These are phyloP conservation scores for Xylaria cubensis DNA, from an alignment of 495 filamentous ascomycete species.

Conservation along the genomic window DNA sequence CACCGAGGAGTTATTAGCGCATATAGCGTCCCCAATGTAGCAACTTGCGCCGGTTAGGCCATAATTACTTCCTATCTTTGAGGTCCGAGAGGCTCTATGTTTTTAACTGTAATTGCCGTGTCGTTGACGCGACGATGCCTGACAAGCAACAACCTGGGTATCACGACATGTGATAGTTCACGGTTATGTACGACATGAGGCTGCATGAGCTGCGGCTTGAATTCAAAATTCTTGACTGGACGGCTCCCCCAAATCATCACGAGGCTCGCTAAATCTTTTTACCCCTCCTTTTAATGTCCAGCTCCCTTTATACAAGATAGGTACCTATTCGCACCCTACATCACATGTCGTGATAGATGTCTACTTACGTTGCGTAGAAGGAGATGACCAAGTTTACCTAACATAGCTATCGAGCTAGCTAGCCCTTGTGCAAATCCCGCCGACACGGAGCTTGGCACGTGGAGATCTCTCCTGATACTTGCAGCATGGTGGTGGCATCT, in stretches of 20 bases:
- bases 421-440: slow-evolving; percentile 12
- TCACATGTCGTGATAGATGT: background rate
- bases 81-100: background rate
- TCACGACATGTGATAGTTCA: background rate
- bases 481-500: slow-evolving; percentile 13
- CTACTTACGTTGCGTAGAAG: background rate
- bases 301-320: background rate
- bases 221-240: background rate
- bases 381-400: background rate
- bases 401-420: slow-evolving; percentile 1
- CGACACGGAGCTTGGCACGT: slow-evolving; percentile 4
- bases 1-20: background rate
- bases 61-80: background rate
- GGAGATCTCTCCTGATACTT: slow-evolving; percentile 20
- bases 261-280: background rate
- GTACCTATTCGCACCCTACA: background rate
- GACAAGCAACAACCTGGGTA: background rate
- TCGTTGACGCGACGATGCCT: background rate
- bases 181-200: background rate
- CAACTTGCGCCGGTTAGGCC: background rate
- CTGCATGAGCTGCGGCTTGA: background rate
- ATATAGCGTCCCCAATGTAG: background rate
- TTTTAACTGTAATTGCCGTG: background rate
- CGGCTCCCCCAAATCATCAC: background rate
- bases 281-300: background rate